Evolutionary conservation across 164 flowering plant species (phyloP).

Genomic region (Dillenia turbinata): DNA sequence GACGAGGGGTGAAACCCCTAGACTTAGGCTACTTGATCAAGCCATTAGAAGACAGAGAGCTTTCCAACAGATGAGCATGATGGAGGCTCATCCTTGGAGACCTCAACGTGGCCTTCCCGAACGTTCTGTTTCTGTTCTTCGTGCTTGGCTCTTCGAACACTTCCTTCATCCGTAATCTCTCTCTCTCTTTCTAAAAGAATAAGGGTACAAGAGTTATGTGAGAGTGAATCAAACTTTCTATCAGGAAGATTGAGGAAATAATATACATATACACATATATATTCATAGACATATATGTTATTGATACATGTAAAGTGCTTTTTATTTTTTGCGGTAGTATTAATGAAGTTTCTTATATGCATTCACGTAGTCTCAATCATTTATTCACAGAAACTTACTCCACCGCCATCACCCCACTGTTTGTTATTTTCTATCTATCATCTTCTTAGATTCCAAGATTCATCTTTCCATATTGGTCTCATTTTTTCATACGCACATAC

Average conservation of each 20-base stretch:
- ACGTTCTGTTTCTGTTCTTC: conserved; percentile 84
- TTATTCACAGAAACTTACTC: conserved; percentile 8
- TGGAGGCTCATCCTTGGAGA: conserved; percentile 91
- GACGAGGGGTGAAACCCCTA: conserved; percentile 72
- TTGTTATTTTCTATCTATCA: conserved; percentile 24
- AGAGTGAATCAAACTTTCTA: no score
- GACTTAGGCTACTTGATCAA: conserved; percentile 74
- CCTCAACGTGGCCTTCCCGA: conserved; percentile 98
- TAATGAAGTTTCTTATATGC: no score
- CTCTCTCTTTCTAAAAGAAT: not conserved
- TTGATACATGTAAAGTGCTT: no score
- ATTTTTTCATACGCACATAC: not conserved
- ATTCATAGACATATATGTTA: no score
- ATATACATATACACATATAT: no score
- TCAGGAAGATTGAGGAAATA: no score
- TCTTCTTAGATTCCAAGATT: conserved; percentile 25
- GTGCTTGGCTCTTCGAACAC: conserved; percentile 98
- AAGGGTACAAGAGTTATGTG: no score
- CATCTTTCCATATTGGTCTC: conserved; percentile 1
- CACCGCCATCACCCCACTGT: not conserved
- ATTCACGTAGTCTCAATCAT: conserved; percentile 16
- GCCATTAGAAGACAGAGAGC: conserved; percentile 73
- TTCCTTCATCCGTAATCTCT: conserved; percentile 90
- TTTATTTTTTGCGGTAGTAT: no score
- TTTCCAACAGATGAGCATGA: conserved; percentile 73